Evolutionary conservation across 2,329 filamentous ascomycete species (phyloP), one percentile per base, ranked within the genome.

Genomic region (Davidsoniella virescens): DNA sequence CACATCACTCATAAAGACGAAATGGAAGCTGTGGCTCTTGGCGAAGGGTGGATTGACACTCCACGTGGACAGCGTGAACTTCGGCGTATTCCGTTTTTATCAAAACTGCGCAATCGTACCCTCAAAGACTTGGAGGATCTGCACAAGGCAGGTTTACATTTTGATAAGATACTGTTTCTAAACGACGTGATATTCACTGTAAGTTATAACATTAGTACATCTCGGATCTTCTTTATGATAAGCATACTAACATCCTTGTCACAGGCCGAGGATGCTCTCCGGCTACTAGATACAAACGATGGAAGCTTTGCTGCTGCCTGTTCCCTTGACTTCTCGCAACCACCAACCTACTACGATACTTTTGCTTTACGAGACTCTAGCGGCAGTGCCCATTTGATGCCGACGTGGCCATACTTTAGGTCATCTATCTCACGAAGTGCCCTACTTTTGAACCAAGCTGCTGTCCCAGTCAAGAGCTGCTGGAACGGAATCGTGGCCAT

Each of bases 61-160:
- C 62, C 71, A 6, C 58, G 67, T 23, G 70, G 71, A 0, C 66
- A 65, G 54, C 70, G 64, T 52, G 76, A 80, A 57, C 60, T 81
- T 53, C 66, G 82, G 45, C 69, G 82, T 17, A 85, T 87, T 54
- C 80, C 81, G 1, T 85, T 80, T 59, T 65, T 87, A 17, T 72
- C 83, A 1, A 69, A 65, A 23, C 58, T 83, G 52, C 70, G 83
- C 39, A 87, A 87, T 60, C 61, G 65, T 55, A 75, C 73, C n/a
- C 62, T 87, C 56, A 62, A 72, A 53, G 78, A 80, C 7, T 59
- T 86, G 54, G 59, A 70, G 25, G 67, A 71, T 16, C 59, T 81
- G 42, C 60, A 66, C 8, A 62, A 64, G 17, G 61, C 70, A 48
- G 77, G 76, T 3, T 61, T 67, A n/a, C 64, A 55, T 8, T 70